Base-by-base conservation (phyloP, 352 stramenopile species). In the Thalassiosira delicatula region DNA sequence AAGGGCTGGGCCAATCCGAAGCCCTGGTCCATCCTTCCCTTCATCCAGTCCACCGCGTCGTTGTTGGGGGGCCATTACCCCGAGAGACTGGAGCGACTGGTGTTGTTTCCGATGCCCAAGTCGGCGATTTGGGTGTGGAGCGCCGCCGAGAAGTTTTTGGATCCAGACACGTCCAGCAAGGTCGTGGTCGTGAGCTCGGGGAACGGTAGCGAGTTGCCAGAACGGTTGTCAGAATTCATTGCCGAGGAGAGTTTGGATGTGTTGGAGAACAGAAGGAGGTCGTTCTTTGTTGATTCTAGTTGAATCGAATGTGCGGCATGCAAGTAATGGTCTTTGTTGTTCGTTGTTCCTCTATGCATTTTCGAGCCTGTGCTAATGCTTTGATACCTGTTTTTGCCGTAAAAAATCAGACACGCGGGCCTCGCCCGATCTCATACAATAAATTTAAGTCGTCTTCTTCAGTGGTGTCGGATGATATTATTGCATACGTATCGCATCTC, bases 131-230 rank as follows among this genome's bases (percentile, higher is more conserved):
- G 71, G 71, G 65, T 85, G 23, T 85, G 78, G 78, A 62, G 53
- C 57, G 73, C 68, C 9, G 73, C 68, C 1, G 59, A 74, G 54
- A 82, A 82, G 61, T 85, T 54, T 73, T 70, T 85, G 23, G 78
- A 85, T 85, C 71, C 78, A 21, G 60, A 78, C 61, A 84, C 76
- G 8, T 65, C 76, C 0, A 76, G 70, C 70, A 84, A 79, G 37
- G 76, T 84, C 46, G 69, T 84, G 14, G 62, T 84, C 9, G 51
- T 78, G 8, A 71, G 44, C 40, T 35, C 40, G 68, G 44, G 25
- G 71, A 56, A 67, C 35, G 46, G 44, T 23, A 30, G 27, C 40
- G 65, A 4, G 11, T 25, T 75, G 25, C 44, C 49, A 40, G 46
- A 83, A 35, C 44, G 69, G 25, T 61, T 83, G 33, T 44, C 54